Percentiles rank a stretch among this genome's conserved stretches.
Conservation (phyloP, 208 protist species). For the Wallacemonas sp. region DNA sequence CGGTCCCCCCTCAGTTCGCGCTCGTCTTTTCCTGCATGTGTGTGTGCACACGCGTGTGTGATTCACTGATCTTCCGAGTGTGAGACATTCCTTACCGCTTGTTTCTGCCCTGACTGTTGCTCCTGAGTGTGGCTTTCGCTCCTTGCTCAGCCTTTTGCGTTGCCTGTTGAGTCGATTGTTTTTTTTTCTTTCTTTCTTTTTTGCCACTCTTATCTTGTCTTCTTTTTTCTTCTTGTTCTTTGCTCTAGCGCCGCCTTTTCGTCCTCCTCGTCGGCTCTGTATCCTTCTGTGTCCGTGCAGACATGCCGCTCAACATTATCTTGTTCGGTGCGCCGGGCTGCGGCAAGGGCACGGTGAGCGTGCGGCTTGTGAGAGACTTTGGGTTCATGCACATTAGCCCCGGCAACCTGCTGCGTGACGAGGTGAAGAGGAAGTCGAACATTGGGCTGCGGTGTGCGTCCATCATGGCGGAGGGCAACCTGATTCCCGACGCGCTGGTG, state of each 20-base stretch:
- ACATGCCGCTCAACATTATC: constrained; percentile 70
- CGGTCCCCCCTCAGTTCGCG: no score
- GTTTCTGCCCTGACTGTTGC: no score
- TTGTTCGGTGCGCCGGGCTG: constrained; percentile 77
- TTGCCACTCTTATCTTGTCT: constrained; percentile 13
- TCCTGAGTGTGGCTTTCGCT: no score
- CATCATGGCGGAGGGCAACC: constrained; percentile 68
- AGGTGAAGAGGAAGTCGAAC: constrained; percentile 62
- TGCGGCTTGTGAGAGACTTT: constrained; percentile 85
- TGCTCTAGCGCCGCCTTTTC: not conserved
- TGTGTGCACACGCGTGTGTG: no score
- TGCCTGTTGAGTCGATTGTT: not conserved
- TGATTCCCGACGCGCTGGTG: constrained; percentile 86
- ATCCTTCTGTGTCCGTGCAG: not conserved
- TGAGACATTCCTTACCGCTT: no score
- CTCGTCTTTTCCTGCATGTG: no score
- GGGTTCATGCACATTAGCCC: constrained; percentile 85
- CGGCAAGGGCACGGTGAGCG: constrained; percentile 83
- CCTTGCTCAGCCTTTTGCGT: no score
- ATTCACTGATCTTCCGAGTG: no score
- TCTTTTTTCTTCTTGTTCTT: constrained; percentile 10
- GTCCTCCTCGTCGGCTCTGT: not conserved
- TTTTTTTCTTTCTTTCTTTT: constrained; percentile 24
- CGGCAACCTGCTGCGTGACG: constrained; percentile 91
- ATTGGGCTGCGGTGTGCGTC: constrained; percentile 53